A percentile compares a stretch with the other conserved stretches of the same genome.
These are phyloP conservation scores for Gentiana straminea DNA, from an alignment of 257 asterid species.

Conservation along the genomic window DNA sequence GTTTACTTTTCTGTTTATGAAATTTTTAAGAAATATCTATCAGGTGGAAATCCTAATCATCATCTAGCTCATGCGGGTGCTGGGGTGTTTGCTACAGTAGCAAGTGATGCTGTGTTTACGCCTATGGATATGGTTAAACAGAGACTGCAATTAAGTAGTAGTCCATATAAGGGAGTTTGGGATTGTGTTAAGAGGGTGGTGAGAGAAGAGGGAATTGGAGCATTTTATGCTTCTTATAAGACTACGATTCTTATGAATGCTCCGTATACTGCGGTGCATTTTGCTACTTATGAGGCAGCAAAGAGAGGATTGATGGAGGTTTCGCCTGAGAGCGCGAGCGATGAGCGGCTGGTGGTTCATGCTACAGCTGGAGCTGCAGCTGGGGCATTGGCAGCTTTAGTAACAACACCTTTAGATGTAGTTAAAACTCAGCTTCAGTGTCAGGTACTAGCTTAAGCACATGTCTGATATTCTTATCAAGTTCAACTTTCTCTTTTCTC, in stretches of 20 bases:
- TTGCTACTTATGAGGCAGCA: slow-evolving; percentile 77
- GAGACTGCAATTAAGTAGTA: slow-evolving; percentile 74
- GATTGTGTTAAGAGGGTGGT: slow-evolving; percentile 69
- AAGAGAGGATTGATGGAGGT: slow-evolving; percentile 64
- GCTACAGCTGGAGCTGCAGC: slow-evolving; percentile 98
- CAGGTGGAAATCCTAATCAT: slow-evolving; percentile 61
- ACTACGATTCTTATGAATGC: slow-evolving; percentile 97
- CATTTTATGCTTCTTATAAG: slow-evolving; percentile 69
- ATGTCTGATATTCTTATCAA: background rate
- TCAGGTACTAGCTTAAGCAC: slow-evolving; percentile 41
- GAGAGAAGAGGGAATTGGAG: slow-evolving; percentile 73
- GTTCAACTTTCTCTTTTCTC: background rate
- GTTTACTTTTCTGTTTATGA: slow-evolving; percentile 87
- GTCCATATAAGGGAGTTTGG: slow-evolving; percentile 75
- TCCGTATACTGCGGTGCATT: slow-evolving; percentile 91
- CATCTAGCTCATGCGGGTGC: slow-evolving; percentile 63
- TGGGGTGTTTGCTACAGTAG: slow-evolving; percentile 82
- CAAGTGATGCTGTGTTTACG: slow-evolving; percentile 83
- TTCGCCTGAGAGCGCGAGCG: slow-evolving; percentile 48
- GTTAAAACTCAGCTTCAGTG: slow-evolving; percentile 95
- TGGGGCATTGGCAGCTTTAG: slow-evolving; percentile 75
- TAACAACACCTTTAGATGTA: slow-evolving; percentile 93
- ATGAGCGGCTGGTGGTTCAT: slow-evolving; percentile 67
- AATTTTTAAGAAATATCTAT: slow-evolving; percentile 53
- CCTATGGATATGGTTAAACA: slow-evolving; percentile 99